phyloP scores from a whole-genome alignment of 768 basidiomycete species.

The Roridomyces roridus region DNA sequence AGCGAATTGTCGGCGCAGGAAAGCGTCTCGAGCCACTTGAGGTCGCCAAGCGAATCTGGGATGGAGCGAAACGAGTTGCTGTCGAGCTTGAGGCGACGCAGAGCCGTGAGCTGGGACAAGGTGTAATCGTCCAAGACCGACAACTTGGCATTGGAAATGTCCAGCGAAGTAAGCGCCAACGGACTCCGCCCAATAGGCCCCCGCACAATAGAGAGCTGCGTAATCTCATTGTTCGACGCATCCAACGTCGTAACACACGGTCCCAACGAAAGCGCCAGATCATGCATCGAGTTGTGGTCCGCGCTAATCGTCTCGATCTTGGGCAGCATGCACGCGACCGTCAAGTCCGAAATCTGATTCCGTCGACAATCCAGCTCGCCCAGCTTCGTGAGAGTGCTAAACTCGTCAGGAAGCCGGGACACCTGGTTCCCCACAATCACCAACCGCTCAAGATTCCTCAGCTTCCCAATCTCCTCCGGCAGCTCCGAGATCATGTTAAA shows the following conservation, averaged over 20 bases:
- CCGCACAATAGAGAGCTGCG: conserved; percentile 68
- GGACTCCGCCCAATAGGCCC: conserved; percentile 50
- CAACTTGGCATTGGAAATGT: conserved; percentile 89
- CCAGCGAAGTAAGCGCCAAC: conserved; percentile 74
- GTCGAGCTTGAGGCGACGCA: conserved; percentile 77
- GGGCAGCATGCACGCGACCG: conserved; percentile 71
- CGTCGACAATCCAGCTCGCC: conserved; percentile 82
- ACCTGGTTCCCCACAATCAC: conserved; percentile 89
- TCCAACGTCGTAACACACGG: conserved; percentile 69
- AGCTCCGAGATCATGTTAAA: conserved; percentile 89
- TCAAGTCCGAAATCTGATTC: conserved; percentile 82
- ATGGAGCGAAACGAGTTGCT: conserved; percentile 87
- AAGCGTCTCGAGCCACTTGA: conserved; percentile 71
- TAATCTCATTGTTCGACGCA: conserved; percentile 90
- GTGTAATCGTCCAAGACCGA: conserved; percentile 80
- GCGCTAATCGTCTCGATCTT: conserved; percentile 71
- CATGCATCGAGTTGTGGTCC: conserved; percentile 84
- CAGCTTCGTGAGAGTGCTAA: conserved; percentile 60
- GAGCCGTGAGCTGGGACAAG: conserved; percentile 73
- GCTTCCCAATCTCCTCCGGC: conserved; percentile 77
- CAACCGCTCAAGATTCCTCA: conserved; percentile 72
- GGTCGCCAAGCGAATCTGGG: conserved; percentile 82
- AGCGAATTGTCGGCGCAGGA: conserved; percentile 94
- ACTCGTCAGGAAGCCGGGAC: conserved; percentile 70
- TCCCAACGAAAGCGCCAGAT: conserved; percentile 80